Base-by-base conservation (phyloP, 441 rosid genomes). In the Syzygium syzygioides region DNA sequence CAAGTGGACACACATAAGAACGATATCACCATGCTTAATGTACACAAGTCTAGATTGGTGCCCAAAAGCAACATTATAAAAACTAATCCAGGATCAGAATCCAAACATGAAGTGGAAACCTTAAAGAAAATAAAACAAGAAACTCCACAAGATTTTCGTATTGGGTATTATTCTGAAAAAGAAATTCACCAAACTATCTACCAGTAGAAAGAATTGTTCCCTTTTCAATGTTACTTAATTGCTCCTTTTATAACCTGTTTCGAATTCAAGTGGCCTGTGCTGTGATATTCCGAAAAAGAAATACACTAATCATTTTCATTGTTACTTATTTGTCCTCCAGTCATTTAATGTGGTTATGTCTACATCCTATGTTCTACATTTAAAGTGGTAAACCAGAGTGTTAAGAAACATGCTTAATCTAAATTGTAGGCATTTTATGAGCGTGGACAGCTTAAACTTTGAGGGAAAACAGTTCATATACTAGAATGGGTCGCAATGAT, bases 1-100 rank as follows among this genome's bases (percentile, higher is more conserved):
- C 71, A 89, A 87, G 87, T 87, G 90, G 90, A 92, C 26, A 89
- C 50, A 62, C 79, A 89, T 88, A 84, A 89, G 89, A 84, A 92
- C 56, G 45, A 90, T 59, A 89, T 50, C 25, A 87, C 88, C 89
- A 68, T 87, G 85, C 56, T 28, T 85, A 88, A 56, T 26, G 85
- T 54, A 87, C 56, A 45, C 57, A 62, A 62, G 14, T 55, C 60
- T 34, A 57, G 87, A 85, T 55, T 10, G 48, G 60, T n/a, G 62
- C 48, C n/a, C 34, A 30, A 14, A 53, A 32, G 32, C 48, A 85
- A 85, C 83, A 20, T 37, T 32, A 37, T 11, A 76, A 41, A 41
- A 26, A 45, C 83, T 41, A 76, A 76, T 41, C n/a, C 17, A 23
- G 52, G 52, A 76, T 76, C 52, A 85, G 66, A 85, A 37, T 85